phyloP scores from a whole-genome alignment of 169 alveolate species.

The Eimeria maxima region DNA sequence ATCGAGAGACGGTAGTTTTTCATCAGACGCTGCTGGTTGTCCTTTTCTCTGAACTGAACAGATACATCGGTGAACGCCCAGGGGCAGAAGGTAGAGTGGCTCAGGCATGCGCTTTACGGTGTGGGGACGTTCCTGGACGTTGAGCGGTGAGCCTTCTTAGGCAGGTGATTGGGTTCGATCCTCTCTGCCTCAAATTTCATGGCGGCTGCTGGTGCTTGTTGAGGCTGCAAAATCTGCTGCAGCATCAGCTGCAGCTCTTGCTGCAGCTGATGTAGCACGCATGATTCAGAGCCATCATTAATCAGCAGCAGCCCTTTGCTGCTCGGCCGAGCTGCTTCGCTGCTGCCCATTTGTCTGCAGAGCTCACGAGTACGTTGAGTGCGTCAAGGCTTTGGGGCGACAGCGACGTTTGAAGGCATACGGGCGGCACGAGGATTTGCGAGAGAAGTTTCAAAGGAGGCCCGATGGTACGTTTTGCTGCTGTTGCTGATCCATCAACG shows the following conservation, averaged over 20 bases:
- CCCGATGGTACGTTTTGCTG: not conserved
- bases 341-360: not conserved
- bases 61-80: conserved; percentile 20
- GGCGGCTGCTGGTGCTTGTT: not conserved
- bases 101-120: conserved; percentile 43
- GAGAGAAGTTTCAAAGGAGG: conserved; percentile 37
- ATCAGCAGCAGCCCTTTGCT: not conserved
- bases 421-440: conserved; percentile 4
- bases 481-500: not conserved
- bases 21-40: not conserved
- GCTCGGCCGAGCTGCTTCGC: not conserved
- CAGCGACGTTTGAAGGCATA: not conserved
- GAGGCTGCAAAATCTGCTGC: not conserved
- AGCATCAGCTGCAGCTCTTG: not conserved
- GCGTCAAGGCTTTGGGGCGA: conserved; percentile 41
- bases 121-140: conserved; percentile 51
- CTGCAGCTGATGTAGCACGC: not conserved
- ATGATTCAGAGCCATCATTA: too few species aligned
- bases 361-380: conserved; percentile 40
- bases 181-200: not conserved
- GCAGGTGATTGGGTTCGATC: not conserved
- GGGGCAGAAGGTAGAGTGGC: conserved; percentile 70
- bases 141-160: not conserved
- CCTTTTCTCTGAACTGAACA: not conserved
- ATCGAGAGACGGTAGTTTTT: not conserved